phyloP scores from a whole-genome alignment of 192 early-diverging fungal genomes.

The Entomortierella parvispora region DNA sequence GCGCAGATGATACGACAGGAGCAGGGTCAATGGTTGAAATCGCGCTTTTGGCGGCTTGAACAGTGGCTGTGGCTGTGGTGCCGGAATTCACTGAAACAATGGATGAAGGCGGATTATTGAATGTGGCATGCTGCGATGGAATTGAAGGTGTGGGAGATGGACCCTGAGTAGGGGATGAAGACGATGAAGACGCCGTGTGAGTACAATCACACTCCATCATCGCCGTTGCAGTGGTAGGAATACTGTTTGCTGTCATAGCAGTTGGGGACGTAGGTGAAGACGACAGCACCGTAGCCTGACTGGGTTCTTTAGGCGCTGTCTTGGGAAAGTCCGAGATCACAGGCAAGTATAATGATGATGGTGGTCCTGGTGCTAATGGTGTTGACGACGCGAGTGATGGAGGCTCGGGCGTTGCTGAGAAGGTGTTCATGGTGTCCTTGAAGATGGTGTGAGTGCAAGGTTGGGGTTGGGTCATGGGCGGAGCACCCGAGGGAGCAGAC shows the following conservation, averaged over 20 bases:
- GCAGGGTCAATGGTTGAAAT: too few species aligned
- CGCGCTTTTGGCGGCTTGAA: background rate
- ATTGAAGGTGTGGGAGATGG: too few species aligned
- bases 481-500: background rate
- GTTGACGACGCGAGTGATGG: background rate
- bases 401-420: slow-evolving; percentile 10
- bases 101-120: background rate
- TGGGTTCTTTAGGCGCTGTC: too few species aligned
- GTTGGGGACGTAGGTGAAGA: background rate
- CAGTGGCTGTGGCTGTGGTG: slow-evolving; percentile 3
- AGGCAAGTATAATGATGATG: too few species aligned
- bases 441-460: slow-evolving; percentile 8
- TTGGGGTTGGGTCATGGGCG: background rate
- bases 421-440: slow-evolving; percentile 39
- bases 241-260: too few species aligned
- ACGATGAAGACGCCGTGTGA: too few species aligned
- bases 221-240: too few species aligned
- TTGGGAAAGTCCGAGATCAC: too few species aligned
- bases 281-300: background rate
- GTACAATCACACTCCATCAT: too few species aligned
- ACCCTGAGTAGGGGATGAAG: too few species aligned
- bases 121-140: too few species aligned
- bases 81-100: background rate
- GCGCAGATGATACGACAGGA: too few species aligned
- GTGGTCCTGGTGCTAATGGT: background rate